Conservation (phyloP, 352 stramenopile species). For the Phytophthora sojae region DNA sequence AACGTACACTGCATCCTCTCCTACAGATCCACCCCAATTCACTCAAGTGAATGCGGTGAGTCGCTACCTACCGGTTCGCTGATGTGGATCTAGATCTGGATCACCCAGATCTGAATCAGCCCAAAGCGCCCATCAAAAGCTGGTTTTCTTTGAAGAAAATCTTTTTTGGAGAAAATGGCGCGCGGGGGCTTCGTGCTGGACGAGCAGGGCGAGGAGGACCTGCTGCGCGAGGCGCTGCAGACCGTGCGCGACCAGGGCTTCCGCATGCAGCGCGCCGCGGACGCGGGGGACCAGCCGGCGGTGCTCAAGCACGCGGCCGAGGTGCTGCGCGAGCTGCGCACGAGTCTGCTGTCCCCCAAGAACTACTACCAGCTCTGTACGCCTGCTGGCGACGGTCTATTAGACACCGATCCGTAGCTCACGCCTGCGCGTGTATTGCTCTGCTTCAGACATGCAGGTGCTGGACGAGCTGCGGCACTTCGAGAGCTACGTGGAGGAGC, state of each 20-base stretch:
- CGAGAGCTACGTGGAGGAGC: constrained; percentile 93
- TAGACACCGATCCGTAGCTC: too few species aligned
- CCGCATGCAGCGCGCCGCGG: constrained; percentile 87
- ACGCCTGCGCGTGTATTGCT: neutral
- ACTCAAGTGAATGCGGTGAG: too few species aligned
- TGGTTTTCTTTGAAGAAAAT: constrained; percentile 1
- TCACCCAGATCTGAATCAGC: too few species aligned
- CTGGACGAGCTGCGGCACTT: constrained; percentile 95
- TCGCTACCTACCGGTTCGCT: too few species aligned
- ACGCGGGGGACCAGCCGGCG: constrained; percentile 70
- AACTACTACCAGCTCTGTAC: constrained; percentile 99
- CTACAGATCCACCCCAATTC: too few species aligned
- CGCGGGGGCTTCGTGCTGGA: constrained; percentile 59
- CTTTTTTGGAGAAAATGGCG: constrained; percentile 3
- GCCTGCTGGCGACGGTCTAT: constrained; percentile 1
- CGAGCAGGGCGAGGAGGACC: constrained; percentile 67
- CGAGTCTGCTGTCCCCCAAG: constrained; percentile 94
- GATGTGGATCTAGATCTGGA: too few species aligned
- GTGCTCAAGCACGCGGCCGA: constrained; percentile 87
- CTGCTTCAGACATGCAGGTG: constrained; percentile 78
- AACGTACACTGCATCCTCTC: too few species aligned
- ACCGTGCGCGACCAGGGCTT: constrained; percentile 82
- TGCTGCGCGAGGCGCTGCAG: constrained; percentile 79
- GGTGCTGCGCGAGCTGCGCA: constrained; percentile 88
- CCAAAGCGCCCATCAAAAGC: too few species aligned